A percentile compares a stretch with the other conserved stretches of the same genome.
phyloP scores from a whole-genome alignment of 129 eudicot genomes.

The Centella asiatica region DNA sequence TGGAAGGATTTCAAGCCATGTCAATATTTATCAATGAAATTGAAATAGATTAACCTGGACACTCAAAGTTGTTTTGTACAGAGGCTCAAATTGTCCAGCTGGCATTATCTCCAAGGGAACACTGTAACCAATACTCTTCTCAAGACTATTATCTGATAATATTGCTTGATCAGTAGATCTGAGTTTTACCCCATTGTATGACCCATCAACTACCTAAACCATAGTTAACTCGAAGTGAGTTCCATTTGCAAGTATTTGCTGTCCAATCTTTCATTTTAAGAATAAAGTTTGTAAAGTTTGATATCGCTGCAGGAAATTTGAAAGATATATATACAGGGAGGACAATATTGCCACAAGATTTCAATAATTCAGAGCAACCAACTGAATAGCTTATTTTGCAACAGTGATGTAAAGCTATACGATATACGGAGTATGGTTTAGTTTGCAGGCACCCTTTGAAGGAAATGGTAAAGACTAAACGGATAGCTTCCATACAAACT shows the following conservation, averaged over 20 bases:
- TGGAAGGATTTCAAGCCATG: not conserved
- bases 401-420: too few relatives aligned
- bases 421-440: too few relatives aligned
- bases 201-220: conserved; percentile 83
- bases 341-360: too few relatives aligned
- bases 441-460: too few relatives aligned
- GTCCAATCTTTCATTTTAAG: not conserved
- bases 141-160: conserved; percentile 58
- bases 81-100: conserved; percentile 96
- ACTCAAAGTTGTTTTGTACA: conserved; percentile 83
- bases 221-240: not conserved
- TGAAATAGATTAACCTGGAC: too few relatives aligned
- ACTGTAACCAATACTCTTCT: conserved; percentile 54
- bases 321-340: not conserved
- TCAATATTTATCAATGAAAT: not conserved
- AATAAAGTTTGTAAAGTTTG: not conserved
- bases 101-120: conserved; percentile 96
- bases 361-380: not conserved
- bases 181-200: conserved; percentile 75
- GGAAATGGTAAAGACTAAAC: too few relatives aligned
- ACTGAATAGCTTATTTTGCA: not conserved
- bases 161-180: conserved; percentile 77
- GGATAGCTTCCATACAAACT: not conserved
- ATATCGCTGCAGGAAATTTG: not conserved
- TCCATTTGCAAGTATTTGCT: conserved; percentile 2